Base-by-base conservation (phyloP, 2,329 filamentous ascomycete genomes). In the Cladobotryum mycophilum region DNA sequence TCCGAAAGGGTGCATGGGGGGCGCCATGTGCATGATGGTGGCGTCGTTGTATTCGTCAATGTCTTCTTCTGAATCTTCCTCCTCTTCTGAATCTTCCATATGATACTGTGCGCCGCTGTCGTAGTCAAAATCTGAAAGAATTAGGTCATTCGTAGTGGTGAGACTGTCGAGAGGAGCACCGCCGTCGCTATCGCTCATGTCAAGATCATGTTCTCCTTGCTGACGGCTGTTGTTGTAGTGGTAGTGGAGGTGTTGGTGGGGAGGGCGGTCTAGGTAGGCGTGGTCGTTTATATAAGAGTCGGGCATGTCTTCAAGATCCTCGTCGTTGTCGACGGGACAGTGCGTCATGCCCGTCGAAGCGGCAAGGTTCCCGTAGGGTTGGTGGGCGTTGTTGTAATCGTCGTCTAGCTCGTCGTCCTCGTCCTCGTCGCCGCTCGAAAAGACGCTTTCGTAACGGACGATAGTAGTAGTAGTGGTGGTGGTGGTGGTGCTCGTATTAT, bases 151-250 rank as follows among this genome's bases (percentile, higher is more conserved):
- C 14, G 36, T 20, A 25, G n/a, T 17, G 13, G 47, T 49, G 13
- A 45, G 36, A 2, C 18, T 30, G 41, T 61, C 49, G 11, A 67
- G 49, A 34, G 62, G 57, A 45, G 57, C 64, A 41, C 67, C 65
- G 25, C 64, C 63, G 48, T 69, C 65, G 48, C 59, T 62, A 18
- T 69, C 67, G 58, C 62, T 67, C 64, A 70, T 64, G 35, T 62
- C 62, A 34, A 64, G 50, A 36, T 68, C 65, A 55, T 64, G 55
- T 33, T 63, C 60, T 30, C 56, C 51, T 17, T 56, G 53, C 13
- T 56, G 41, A 44, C 59, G 52, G 38, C 9, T 30, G 36, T 42
- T 6, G 18, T 38, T 17, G 13, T 42, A 6, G 20, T 42, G 15
- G 11, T 45, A 25, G 17, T 52, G 37, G 17, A 40, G 38, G n/a